Conservation (phyloP, 768 basidiomycete species). For the Lentinula sp. region DNA sequence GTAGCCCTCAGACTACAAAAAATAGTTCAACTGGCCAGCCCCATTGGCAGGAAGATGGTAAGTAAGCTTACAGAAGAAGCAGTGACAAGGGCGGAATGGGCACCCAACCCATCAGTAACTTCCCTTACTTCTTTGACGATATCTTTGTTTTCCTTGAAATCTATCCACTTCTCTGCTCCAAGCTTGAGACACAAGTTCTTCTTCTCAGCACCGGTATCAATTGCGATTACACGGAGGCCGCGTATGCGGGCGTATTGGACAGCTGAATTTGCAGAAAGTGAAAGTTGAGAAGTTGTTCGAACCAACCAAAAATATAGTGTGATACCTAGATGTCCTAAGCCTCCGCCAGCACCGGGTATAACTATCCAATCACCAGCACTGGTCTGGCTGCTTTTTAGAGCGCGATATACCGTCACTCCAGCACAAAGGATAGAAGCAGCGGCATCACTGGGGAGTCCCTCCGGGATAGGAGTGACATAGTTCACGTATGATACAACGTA, state of each 20-base stretch:
- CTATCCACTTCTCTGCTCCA: constrained; percentile 68
- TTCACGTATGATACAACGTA: constrained; percentile 68
- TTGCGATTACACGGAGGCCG: constrained; percentile 74
- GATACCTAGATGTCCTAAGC: constrained; percentile 74
- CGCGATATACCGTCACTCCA: constrained; percentile 82
- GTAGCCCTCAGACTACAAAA: constrained; percentile 29
- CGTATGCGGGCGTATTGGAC: constrained; percentile 76
- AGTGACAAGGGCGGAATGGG: constrained; percentile 65
- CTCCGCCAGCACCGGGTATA: constrained; percentile 74
- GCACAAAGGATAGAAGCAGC: constrained; percentile 79
- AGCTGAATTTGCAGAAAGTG: constrained; percentile 25
- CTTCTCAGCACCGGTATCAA: constrained; percentile 70
- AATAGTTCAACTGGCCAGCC: background rate
- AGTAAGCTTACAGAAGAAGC: constrained; percentile 37
- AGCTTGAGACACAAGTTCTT: constrained; percentile 45
- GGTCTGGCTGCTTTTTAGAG: constrained; percentile 65
- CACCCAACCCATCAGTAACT: constrained; percentile 60
- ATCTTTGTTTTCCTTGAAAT: constrained; percentile 63
- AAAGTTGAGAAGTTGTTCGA: background rate
- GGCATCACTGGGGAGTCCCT: constrained; percentile 52
- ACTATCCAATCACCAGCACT: constrained; percentile 71
- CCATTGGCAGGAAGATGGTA: background rate
- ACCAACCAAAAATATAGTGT: background rate
- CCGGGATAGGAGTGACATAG: constrained; percentile 77
- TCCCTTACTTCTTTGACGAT: constrained; percentile 54